phyloP scores from a whole-genome alignment of 2,329 filamentous ascomycete species.

The Aureobasidium lini region DNA sequence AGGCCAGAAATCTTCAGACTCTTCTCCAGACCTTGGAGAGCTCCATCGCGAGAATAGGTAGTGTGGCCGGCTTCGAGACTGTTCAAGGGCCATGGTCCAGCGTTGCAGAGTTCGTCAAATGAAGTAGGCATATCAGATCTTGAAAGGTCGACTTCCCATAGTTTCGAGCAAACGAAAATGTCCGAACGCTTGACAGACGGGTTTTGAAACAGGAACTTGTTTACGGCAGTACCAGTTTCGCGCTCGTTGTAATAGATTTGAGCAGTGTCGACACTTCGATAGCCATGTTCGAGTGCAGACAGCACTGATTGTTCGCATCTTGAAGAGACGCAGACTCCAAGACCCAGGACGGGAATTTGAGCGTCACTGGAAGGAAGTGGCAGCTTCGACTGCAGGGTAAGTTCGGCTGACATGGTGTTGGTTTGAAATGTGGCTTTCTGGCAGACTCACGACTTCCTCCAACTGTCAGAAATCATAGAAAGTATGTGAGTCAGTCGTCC shows the following conservation, averaged over 20 bases:
- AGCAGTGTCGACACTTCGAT: conserved; percentile 57
- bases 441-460: neutral
- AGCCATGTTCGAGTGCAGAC: conserved; percentile 47
- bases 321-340: conserved; percentile 59
- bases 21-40: conserved; percentile 4
- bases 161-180: conserved; percentile 16
- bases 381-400: neutral
- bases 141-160: conserved; percentile 15
- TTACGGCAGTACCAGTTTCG: conserved; percentile 15
- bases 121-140: conserved; percentile 16
- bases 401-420: neutral
- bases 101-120: conserved; percentile 16
- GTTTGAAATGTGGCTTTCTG: neutral
- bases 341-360: conserved; percentile 57
- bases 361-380: conserved; percentile 41
- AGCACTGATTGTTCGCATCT: conserved; percentile 50
- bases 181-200: conserved; percentile 9
- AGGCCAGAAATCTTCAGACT: conserved; percentile 8
- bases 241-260: conserved; percentile 60
- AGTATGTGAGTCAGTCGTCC: conserved; percentile 4
- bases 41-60: conserved; percentile 4
- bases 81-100: conserved; percentile 9
- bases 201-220: conserved; percentile 4
- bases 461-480: neutral
- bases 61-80: conserved; percentile 18